Conservation (phyloP, 306 rosid genomes). For the Rosa persica region DNA sequence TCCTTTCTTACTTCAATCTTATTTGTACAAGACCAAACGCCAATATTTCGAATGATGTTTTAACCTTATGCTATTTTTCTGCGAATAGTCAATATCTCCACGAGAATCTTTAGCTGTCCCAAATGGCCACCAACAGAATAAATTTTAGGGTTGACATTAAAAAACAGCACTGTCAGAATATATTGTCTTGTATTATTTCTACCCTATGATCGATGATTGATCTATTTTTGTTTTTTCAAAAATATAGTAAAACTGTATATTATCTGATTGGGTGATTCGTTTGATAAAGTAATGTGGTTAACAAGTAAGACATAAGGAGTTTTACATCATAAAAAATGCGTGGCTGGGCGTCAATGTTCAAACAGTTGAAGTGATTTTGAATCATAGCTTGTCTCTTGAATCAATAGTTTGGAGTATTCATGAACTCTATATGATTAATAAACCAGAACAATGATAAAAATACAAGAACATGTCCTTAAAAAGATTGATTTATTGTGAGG, state of each 20-base stretch:
- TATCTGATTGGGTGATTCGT: not conserved
- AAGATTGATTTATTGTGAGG: no score
- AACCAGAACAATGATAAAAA: no score
- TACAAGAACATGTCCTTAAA: no score
- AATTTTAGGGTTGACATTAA: constrained; percentile 52
- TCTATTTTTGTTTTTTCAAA: not conserved
- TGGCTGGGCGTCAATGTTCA: not conserved
- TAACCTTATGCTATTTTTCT: constrained; percentile 36
- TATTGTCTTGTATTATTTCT: constrained; percentile 38
- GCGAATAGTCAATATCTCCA: constrained; percentile 53
- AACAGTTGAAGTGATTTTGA: not conserved
- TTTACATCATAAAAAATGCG: not conserved
- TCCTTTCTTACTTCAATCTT: constrained; percentile 14
- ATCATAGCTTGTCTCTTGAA: no score
- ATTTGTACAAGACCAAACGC: constrained; percentile 27
- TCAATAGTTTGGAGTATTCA: not conserved
- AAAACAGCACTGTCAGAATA: constrained; percentile 36
- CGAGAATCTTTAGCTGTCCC: constrained; percentile 63
- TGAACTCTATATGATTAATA: not conserved
- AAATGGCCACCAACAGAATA: constrained; percentile 56
- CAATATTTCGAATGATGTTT: constrained; percentile 21
- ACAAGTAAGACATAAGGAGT: not conserved
- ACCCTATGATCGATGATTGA: not conserved
- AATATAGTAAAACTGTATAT: not conserved
- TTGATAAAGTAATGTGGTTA: not conserved